Evolutionary conservation across 495 filamentous ascomycete genomes (phyloP).

Genomic region (Trichoderma reesei): DNA sequence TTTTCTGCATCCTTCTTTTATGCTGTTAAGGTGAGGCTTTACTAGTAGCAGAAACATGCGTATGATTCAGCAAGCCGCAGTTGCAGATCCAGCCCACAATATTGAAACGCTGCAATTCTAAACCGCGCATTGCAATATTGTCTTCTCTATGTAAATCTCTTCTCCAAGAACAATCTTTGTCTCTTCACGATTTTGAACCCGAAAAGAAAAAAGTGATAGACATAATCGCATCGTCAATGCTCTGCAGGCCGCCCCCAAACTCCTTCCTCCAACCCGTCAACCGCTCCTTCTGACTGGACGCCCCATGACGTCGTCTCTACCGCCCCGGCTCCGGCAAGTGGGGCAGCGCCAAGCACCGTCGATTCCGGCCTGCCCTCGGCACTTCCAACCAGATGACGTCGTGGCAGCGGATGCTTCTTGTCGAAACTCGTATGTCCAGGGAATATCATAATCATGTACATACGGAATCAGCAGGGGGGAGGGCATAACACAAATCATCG

Average conservation of each 20-base stretch:
- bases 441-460: neutral
- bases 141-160: no score
- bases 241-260: no score
- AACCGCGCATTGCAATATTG: no score
- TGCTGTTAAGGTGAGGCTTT: neutral
- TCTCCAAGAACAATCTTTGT: no score
- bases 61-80: neutral
- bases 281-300: neutral
- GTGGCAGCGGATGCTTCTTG: neutral
- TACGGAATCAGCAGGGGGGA: neutral
- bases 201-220: no score
- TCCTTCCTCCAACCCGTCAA: no score
- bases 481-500: neutral
- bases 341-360: neutral
- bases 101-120: neutral
- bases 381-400: neutral
- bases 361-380: neutral
- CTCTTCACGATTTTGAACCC: no score
- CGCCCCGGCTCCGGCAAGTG: neutral
- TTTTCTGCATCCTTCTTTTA: neutral
- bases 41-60: constrained; percentile 1
- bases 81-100: neutral
- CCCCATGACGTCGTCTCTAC: neutral
- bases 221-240: no score
- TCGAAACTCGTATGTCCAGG: neutral